Evolutionary conservation across 164 flowering plant genomes (phyloP), one percentile per base, ranked within the genome.

Genomic region (Vitis riparia): DNA sequence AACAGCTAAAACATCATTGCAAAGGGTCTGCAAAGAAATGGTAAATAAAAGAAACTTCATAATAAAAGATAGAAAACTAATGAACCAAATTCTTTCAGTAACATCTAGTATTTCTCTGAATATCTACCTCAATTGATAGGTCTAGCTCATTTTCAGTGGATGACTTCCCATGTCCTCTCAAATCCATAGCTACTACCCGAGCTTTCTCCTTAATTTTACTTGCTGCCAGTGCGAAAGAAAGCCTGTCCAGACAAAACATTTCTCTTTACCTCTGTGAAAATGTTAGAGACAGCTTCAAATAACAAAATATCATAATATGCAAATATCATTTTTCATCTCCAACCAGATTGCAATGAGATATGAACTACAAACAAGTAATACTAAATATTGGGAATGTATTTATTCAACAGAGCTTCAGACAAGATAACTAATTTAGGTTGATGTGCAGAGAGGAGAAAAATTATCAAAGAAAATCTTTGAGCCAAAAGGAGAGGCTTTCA

Each of bases 161-260:
- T 65, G 99, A 84, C 75, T 90, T 90, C 55, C 99, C 99, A 84
- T 96, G 99, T 68, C 97, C 97, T 77, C 99, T 86, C 78, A 90
- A 65, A 84, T 96, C 99, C 95, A 96, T 77, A 37, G 99, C 92
- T 59, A 93, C 95, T 48, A 96, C 85, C 44, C 92, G 83, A 71
- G 89, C 93, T 80, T 85, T 89, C 74, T 93, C 95, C 88, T 93
- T 93, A 32, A 96, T 87, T 72, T 66, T 80, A 70, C 85, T 80
- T 37, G 97, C 92, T 27, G 97, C 68, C 61, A 93, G 67, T 63
- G 97, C 97, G 82, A 91, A 96, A 66, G 99, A 96, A 73, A 96
- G 95, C 85, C 99, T 96, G 82, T 10, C 16, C 51, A 76, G 72
- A 60, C 16, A 48, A 73, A 63, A 16, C 8, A 47, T 44, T 37